Evolutionary conservation across 768 basidiomycete species (phyloP), one percentile per base, ranked within the genome.

Genomic region (Nidula microcarpa): DNA sequence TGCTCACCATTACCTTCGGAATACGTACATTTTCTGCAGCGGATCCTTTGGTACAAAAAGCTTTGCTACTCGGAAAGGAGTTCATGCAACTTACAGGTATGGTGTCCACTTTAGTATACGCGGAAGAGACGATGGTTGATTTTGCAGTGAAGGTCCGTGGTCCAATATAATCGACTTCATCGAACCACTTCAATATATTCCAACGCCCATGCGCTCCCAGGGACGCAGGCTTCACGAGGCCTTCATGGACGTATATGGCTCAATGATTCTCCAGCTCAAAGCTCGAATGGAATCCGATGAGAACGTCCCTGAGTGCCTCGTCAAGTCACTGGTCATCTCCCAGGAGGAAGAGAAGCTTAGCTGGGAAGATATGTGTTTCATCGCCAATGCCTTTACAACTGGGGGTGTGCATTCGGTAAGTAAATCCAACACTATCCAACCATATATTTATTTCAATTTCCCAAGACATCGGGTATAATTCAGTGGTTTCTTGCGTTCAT

Each of bases 131-230:
- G n/a, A n/a, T n/a, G n/a, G n/a, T n/a, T n/a, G n/a, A n/a, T n/a
- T n/a, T n/a, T n/a, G n/a, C n/a, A n/a, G n/a, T n/a, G n/a, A n/a
- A 48, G 77, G 77, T 11, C 75, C 78, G 0, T 63, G 71, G 18
- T 74, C 77, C 1, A 79, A 79, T 53, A 46, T 72, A 11, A 68
- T 72, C 32, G 79, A 80, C 58, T 80, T 78, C 51, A 51, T 79
- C 2, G 67, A 69, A 11, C 53, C 71, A 7, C 70, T 79, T 23
- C 78, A 77, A 43, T 59, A 60, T 36, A 45, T 79, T 1, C 77
- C 75, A 1, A 73, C 65, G 33, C 54, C 55, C 18, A 73, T 73
- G 67, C 67, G 60, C 6, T 58, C 64, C 1, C 72, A 78, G 5
- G 77, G 66, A 4, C 62, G 62, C 41, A 69, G 67, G 33, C 72